Percentiles rank a stretch among this genome's conserved stretches.
Evolutionary conservation across 78 protist genomes (phyloP).

Genomic region (Speleostelium caveatum): DNA sequence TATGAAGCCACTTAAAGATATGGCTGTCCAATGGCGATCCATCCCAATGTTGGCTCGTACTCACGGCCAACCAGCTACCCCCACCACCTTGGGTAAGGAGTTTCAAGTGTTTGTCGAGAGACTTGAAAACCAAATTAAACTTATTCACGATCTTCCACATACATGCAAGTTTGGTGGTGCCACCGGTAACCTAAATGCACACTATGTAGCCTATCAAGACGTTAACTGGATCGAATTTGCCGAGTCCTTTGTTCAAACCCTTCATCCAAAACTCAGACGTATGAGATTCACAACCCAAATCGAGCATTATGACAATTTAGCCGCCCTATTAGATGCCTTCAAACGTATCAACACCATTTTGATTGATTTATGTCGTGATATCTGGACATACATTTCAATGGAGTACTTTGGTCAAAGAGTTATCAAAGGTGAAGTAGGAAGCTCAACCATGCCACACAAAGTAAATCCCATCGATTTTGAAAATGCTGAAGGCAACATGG

Average conservation of each 20-base stretch:
- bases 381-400: constrained; percentile 90
- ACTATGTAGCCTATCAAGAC: constrained; percentile 84
- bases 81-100: constrained; percentile 95
- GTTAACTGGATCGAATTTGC: constrained; percentile 83
- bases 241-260: constrained; percentile 52
- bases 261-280: constrained; percentile 75
- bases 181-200: constrained; percentile 91
- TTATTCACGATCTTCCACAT: constrained; percentile 37
- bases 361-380: constrained; percentile 89
- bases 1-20: constrained; percentile 9
- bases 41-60: constrained; percentile 94
- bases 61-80: constrained; percentile 97
- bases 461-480: constrained; percentile 97
- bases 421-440: constrained; percentile 91
- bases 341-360: constrained; percentile 88
- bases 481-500: constrained; percentile 96
- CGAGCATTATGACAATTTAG: constrained; percentile 90
- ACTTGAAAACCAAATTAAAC: constrained; percentile 66
- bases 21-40: constrained; percentile 50
- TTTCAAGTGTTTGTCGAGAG: constrained; percentile 85
- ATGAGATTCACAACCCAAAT: constrained; percentile 92
- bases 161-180: constrained; percentile 91
- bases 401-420: constrained; percentile 89
- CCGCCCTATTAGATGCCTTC: constrained; percentile 80
- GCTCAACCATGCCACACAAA: constrained; percentile 96